These are phyloP conservation scores for Chytriomyces confervae DNA, from an alignment of 192 early-diverging fungal species.

Conservation along the genomic window DNA sequence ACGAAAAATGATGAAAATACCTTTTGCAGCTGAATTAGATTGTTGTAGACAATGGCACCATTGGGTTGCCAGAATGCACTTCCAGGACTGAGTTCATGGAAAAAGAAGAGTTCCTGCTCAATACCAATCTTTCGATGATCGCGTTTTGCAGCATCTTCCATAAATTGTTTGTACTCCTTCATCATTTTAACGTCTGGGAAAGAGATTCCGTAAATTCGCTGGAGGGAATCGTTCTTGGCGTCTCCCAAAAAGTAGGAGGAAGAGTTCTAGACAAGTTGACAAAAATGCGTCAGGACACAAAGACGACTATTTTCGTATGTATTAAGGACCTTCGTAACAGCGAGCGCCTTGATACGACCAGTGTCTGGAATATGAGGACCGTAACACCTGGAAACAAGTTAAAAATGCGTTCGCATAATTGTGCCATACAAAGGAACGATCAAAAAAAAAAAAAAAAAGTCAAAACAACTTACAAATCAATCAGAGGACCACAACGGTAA, in stretches of 20 bases:
- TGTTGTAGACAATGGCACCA: conserved; percentile 95
- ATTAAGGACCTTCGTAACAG: conserved; percentile 75
- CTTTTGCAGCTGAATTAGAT: conserved; percentile 88
- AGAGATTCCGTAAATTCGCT: conserved; percentile 98
- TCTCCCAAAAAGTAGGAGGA: conserved; percentile 98
- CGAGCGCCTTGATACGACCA: conserved; percentile 90
- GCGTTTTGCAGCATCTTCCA: conserved; percentile 95
- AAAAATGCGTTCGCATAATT: neutral
- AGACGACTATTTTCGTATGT: neutral
- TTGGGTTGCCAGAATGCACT: conserved; percentile 95
- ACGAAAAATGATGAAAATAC: conserved; percentile 31
- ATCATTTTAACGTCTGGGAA: conserved; percentile 99
- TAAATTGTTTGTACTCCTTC: conserved; percentile 93
- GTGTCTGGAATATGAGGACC: conserved; percentile 97
- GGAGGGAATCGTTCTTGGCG: conserved; percentile 95
- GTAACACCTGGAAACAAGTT: conserved; percentile 53
- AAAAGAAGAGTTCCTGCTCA: conserved; percentile 99
- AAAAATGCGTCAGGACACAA: neutral
- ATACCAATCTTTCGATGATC: conserved; percentile 96
- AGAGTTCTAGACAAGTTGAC: conserved; percentile 72
- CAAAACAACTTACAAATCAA: conserved; percentile 74
- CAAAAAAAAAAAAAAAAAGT: neutral
- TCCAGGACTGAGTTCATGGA: conserved; percentile 93
- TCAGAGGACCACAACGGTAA: conserved; percentile 97
- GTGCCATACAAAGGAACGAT: neutral